Evolutionary conservation across 2,329 filamentous ascomycete genomes (phyloP), one percentile per base, ranked within the genome.

Genomic region (Purpureocillium takamizusanense): DNA sequence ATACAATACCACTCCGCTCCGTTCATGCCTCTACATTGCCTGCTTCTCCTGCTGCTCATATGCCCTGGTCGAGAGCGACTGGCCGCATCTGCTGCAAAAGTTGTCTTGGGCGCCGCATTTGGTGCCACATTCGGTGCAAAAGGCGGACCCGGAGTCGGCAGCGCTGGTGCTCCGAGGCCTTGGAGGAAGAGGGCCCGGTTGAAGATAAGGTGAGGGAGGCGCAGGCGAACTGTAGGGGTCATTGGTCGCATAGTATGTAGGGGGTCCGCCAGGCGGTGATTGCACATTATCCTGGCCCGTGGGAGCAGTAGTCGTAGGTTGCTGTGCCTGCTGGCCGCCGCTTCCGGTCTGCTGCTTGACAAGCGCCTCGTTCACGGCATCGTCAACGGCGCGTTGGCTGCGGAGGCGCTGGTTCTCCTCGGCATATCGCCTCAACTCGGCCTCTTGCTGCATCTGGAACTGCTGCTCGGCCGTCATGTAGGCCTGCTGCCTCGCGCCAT

Each of bases 381-480:
- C 28, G 21, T 40, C 38, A 34, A 40, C 36, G 15, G 30, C 38
- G 16, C 35, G 28, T 15, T 40, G 38, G 33, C 27, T 40, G 18
- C 34, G 21, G 4, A 14, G 27, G 29, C 30, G 38, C 4, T 40
- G 33, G 4, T 27, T 18, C 12, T 40, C 38, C n/a, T 36, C 38
- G 13, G 25, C n/a, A 3, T 21, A 30, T 8, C 34, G 21, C 25
- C 38, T 33, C 18, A 36, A 15, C 11, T 40, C 38, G 13, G 28
- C 28, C 11, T 40, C 29, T 23, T 40, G 38, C 15, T 40, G 17
- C 38, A 40, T 40, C 33, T 40, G 38, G 21, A 17, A 40, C 10
- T 37, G 34, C 18, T 34, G 30, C 12, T 40, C 33, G 4, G 29
- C 12, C 34, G 36, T 30, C 21, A 33, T 33, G 21, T 40, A 14